phyloP scores from a whole-genome alignment of 2,329 filamentous ascomycete genomes.

The Myriosclerotinia curreyana region DNA sequence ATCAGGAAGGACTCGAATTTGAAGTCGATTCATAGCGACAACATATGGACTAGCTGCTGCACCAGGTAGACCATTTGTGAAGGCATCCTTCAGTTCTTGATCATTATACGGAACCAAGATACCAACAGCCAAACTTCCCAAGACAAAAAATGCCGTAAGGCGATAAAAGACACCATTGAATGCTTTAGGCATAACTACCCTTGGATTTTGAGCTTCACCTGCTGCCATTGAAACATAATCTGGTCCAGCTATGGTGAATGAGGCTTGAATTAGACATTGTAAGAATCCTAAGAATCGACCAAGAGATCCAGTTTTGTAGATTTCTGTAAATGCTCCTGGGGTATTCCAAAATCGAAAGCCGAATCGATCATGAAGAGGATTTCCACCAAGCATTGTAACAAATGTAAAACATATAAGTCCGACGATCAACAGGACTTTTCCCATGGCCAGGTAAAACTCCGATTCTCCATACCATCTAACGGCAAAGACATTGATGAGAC shows the following conservation, averaged over 20 bases:
- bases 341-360: constrained; percentile 50
- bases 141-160: constrained; percentile 60
- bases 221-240: constrained; percentile 55
- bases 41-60: constrained; percentile 53
- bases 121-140: constrained; percentile 56
- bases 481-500: constrained; percentile 45
- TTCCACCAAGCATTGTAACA: constrained; percentile 41
- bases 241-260: constrained; percentile 47
- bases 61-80: constrained; percentile 44
- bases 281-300: constrained; percentile 54
- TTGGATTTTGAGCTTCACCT: constrained; percentile 56
- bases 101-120: constrained; percentile 57
- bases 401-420: constrained; percentile 38
- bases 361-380: constrained; percentile 30
- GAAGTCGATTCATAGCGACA: constrained; percentile 48
- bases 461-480: constrained; percentile 58
- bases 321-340: constrained; percentile 46
- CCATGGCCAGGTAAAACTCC: constrained; percentile 50
- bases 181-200: constrained; percentile 58
- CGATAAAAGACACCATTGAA: constrained; percentile 60
- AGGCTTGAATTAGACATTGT: constrained; percentile 48
- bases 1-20: constrained; percentile 48
- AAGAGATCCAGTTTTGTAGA: constrained; percentile 42
- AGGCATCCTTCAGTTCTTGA: constrained; percentile 40
- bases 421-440: constrained; percentile 39